These are phyloP conservation scores for Collybia mongolica DNA, from an alignment of 768 basidiomycete genomes.

Conservation along the genomic window DNA sequence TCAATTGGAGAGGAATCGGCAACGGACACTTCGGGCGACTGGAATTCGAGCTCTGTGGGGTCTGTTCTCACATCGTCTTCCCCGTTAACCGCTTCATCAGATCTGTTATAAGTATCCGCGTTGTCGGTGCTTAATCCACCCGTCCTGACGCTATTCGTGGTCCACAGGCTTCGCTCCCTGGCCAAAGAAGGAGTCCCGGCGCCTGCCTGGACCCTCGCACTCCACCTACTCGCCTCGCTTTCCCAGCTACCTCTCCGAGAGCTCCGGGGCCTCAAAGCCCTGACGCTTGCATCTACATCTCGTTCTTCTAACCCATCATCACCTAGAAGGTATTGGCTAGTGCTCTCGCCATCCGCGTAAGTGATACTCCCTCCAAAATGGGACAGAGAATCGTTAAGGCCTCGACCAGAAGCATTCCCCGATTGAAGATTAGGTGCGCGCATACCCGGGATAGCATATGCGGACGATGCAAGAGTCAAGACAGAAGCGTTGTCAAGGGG, in stretches of 20 bases:
- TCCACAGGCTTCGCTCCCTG: constrained; percentile 60
- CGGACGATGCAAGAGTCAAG: constrained; percentile 91
- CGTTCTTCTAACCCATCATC: constrained; percentile 64
- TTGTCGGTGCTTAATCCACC: constrained; percentile 54
- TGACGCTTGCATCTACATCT: constrained; percentile 84
- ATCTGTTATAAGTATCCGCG: constrained; percentile 25
- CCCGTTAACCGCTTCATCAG: constrained; percentile 22
- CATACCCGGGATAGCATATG: constrained; percentile 71
- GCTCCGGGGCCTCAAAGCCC: constrained; percentile 85
- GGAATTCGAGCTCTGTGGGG: not conserved
- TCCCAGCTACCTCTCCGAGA: constrained; percentile 91
- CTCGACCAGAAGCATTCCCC: constrained; percentile 49
- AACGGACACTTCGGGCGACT: not conserved
- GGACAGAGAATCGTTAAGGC: constrained; percentile 62
- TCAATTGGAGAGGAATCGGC: no score
- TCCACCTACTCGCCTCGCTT: constrained; percentile 87
- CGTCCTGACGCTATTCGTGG: constrained; percentile 58
- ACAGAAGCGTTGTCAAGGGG: constrained; percentile 91
- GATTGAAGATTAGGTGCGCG: constrained; percentile 48
- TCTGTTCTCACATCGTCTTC: constrained; percentile 13
- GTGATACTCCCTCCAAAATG: constrained; percentile 65
- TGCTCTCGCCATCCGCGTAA: constrained; percentile 62
- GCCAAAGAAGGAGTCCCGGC: constrained; percentile 43
- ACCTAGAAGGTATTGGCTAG: constrained; percentile 63
- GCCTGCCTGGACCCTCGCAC: constrained; percentile 59